Evolutionary conservation across 306 rosid species (phyloP).

Genomic region (Acacia acuminata): DNA sequence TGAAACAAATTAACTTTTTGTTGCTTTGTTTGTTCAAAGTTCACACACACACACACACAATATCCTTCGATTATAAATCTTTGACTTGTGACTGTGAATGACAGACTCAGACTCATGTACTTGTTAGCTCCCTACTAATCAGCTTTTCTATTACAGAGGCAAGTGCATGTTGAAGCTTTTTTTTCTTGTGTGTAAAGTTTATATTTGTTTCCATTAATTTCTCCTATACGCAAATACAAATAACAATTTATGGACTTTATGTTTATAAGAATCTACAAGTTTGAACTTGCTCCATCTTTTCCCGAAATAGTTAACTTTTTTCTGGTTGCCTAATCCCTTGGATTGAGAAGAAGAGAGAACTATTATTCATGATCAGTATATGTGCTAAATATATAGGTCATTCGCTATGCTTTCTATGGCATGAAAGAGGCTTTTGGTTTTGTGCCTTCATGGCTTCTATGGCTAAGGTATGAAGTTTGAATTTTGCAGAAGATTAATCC

Average conservation of each 20-base stretch:
- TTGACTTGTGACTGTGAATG: constrained; percentile 17
- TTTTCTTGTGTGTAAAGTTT: neutral
- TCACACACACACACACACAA: neutral
- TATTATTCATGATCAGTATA: neutral
- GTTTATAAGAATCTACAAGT: neutral
- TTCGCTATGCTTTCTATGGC: constrained; percentile 81
- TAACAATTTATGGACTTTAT: neutral
- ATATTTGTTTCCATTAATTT: no score
- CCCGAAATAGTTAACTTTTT: neutral
- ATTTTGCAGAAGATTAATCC: neutral
- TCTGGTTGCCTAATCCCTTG: neutral
- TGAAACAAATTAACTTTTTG: neutral
- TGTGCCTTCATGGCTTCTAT: constrained; percentile 79
- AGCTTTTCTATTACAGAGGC: constrained; percentile 91
- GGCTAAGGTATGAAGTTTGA: constrained; percentile 67
- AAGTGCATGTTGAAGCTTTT: constrained; percentile 40
- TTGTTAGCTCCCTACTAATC: constrained; percentile 69
- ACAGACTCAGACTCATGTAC: constrained; percentile 60
- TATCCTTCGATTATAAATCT: neutral
- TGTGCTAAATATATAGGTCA: constrained; percentile 47
- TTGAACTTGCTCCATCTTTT: neutral
- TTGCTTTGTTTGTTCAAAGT: neutral
- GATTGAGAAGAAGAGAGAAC: neutral
- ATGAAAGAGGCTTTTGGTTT: constrained; percentile 75
- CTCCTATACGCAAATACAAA: no score